Evolutionary conservation across 768 basidiomycete species (phyloP).

Genomic region (Hortiboletus campestris): DNA sequence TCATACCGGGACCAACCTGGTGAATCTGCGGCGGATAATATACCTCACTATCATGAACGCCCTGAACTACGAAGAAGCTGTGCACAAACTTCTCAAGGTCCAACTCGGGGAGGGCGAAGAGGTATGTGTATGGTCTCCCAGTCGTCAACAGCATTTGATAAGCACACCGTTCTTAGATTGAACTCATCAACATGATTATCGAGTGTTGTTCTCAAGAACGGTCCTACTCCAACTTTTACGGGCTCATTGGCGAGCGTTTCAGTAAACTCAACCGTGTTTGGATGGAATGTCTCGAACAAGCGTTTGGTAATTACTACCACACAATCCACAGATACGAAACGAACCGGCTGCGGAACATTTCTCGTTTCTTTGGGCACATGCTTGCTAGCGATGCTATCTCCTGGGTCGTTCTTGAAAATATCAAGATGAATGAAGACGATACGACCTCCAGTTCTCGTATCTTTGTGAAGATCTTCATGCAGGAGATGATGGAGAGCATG

Average conservation of each 20-base stretch:
- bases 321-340: slow-evolving; percentile 99
- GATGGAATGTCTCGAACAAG: slow-evolving; percentile 85
- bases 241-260: slow-evolving; percentile 93
- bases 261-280: slow-evolving; percentile 94
- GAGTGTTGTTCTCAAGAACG: slow-evolving; percentile 99
- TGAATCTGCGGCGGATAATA: slow-evolving; percentile 90
- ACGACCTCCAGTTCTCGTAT: slow-evolving; percentile 96
- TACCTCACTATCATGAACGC: slow-evolving; percentile 99
- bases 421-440: slow-evolving; percentile 96
- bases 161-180: slow-evolving; percentile 54
- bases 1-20: slow-evolving; percentile 90
- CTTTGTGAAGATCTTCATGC: slow-evolving; percentile 95
- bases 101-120: slow-evolving; percentile 91
- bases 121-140: slow-evolving; percentile 44
- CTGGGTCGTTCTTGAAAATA: slow-evolving; percentile 79
- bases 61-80: slow-evolving; percentile 96
- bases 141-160: not conserved
- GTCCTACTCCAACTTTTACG: slow-evolving; percentile 96
- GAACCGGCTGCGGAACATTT: slow-evolving; percentile 95
- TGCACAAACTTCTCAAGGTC: slow-evolving; percentile 95
- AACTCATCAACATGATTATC: slow-evolving; percentile 97
- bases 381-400: slow-evolving; percentile 83
- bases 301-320: slow-evolving; percentile 87
- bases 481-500: slow-evolving; percentile 93
- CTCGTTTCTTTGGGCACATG: slow-evolving; percentile 94